phyloP scores from a whole-genome alignment of 306 rosid species.

The Mucuna pruriens region DNA sequence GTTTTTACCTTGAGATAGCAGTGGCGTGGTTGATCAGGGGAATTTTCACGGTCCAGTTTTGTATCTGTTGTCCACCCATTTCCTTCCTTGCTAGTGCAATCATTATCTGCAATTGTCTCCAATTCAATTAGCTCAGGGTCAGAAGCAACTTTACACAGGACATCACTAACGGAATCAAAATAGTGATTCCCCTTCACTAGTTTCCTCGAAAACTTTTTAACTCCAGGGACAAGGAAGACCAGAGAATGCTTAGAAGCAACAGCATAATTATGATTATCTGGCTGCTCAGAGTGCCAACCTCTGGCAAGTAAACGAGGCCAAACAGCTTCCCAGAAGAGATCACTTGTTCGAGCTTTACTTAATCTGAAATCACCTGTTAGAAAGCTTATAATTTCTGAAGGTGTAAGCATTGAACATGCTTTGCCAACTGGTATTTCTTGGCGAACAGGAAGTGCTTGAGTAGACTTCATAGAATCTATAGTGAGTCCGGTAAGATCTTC shows the following conservation, averaged over 20 bases:
- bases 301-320: slow-evolving; percentile 97
- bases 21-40: slow-evolving; percentile 67
- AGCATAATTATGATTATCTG: slow-evolving; percentile 55
- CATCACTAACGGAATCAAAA: slow-evolving; percentile 81
- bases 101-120: slow-evolving; percentile 50
- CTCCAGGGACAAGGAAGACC: slow-evolving; percentile 88
- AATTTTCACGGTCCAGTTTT: slow-evolving; percentile 53
- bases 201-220: slow-evolving; percentile 79
- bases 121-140: slow-evolving; percentile 85
- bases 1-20: slow-evolving; percentile 88
- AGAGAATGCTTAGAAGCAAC: slow-evolving; percentile 59
- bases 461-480: slow-evolving; percentile 59
- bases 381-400: slow-evolving; percentile 69
- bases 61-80: slow-evolving; percentile 57
- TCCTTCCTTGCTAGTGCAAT: slow-evolving; percentile 52
- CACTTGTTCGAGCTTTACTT: slow-evolving; percentile 88
- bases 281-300: slow-evolving; percentile 99
- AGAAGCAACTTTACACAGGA: slow-evolving; percentile 77
- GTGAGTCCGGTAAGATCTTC: slow-evolving; percentile 74
- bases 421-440: slow-evolving; percentile 88
- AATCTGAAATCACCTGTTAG: slow-evolving; percentile 86
- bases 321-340: slow-evolving; percentile 98
- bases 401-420: slow-evolving; percentile 76
- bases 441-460: slow-evolving; percentile 57
- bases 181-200: slow-evolving; percentile 79